Evolutionary conservation across 2,329 filamentous ascomycete genomes (phyloP).

Genomic region (Madurella mycetomatis): DNA sequence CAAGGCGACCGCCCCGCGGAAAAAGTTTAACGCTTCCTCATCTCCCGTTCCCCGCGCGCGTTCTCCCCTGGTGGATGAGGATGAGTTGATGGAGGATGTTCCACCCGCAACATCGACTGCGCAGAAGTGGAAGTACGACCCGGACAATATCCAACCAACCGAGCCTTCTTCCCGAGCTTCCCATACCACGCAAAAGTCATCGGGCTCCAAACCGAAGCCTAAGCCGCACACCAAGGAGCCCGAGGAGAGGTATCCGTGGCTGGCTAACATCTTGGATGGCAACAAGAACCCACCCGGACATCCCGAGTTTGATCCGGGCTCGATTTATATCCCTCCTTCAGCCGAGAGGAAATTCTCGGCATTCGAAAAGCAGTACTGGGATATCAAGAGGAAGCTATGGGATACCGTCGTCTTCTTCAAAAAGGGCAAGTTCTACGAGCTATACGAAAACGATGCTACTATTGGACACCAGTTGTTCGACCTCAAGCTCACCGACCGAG

Average conservation of each 20-base stretch:
- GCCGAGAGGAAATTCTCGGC: constrained; percentile 82
- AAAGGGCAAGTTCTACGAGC: constrained; percentile 98
- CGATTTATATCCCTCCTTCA: constrained; percentile 79
- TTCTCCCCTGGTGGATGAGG: constrained; percentile 37
- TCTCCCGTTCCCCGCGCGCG: constrained; percentile 26
- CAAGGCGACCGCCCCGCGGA: constrained; percentile 52
- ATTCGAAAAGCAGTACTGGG: constrained; percentile 98
- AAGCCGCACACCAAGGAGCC: constrained; percentile 81
- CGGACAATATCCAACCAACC: constrained; percentile 39
- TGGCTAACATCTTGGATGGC: constrained; percentile 79
- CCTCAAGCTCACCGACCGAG: constrained; percentile 92
- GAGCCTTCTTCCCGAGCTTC: constrained; percentile 23
- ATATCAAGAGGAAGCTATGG: constrained; percentile 97
- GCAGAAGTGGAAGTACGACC: constrained; percentile 71
- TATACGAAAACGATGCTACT: constrained; percentile 96
- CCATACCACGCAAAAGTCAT: constrained; percentile 25
- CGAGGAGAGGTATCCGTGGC: constrained; percentile 83
- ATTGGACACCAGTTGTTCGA: constrained; percentile 96
- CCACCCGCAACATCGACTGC: constrained; percentile 64
- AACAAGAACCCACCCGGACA: constrained; percentile 74
- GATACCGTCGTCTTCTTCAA: constrained; percentile 99
- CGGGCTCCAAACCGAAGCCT: constrained; percentile 41
- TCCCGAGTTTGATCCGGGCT: constrained; percentile 86
- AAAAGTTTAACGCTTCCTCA: constrained; percentile 55
- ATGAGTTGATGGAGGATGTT: constrained; percentile 53